Base-by-base conservation (phyloP, 164 flowering plant species). In the Piper longum region DNA sequence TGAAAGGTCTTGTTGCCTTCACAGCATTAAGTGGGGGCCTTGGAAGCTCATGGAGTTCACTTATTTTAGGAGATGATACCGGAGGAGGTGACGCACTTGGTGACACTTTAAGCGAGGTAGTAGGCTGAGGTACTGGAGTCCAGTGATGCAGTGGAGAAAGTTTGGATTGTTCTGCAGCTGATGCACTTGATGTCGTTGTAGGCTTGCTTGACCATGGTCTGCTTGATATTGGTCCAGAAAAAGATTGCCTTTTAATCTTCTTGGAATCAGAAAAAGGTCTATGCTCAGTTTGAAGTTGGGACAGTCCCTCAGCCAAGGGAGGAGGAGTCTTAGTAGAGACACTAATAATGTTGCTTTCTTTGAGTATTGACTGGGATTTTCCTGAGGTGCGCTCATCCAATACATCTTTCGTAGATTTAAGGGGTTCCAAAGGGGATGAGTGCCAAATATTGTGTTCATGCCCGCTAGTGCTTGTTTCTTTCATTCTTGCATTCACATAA, bases 11-110 rank as follows among this genome's bases (percentile, higher is more conserved):
- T 13, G 62, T 64, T 63, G 42, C 64, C 42, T 57, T 66, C 41
- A 60, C 57, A 41, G 62, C 67, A 63, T 56, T 66, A 41, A 54
- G 64, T 19, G 98, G 98, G 1, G 98, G 98, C 69, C 91, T 76
- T 7, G 98, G 98, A 70, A 92, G 98, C 76, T 92, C 96, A 69
- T 92, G 98, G 71, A 89, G 96, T 70, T 92, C 96, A 73, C 84
- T 86, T 69, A 92, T 89, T 74, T 77, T 89, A 11, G 93, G 96
- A 43, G 95, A 76, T 26, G 89, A 81, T 26, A 66, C 59, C 62
- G 74, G 75, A 63, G 82, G 75, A 41, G 92, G 92, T 11, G 90
- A 83, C 52, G 77, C 71, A 72, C 62, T 69, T 44, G 85, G 84
- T 58, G 95, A 88, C n/a, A 75, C 70, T 76, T 72, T 83, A 18